Percentiles rank a stretch among this genome's conserved stretches.
phyloP scores from a whole-genome alignment of 495 filamentous ascomycete genomes.

The Daldinia childiae region DNA sequence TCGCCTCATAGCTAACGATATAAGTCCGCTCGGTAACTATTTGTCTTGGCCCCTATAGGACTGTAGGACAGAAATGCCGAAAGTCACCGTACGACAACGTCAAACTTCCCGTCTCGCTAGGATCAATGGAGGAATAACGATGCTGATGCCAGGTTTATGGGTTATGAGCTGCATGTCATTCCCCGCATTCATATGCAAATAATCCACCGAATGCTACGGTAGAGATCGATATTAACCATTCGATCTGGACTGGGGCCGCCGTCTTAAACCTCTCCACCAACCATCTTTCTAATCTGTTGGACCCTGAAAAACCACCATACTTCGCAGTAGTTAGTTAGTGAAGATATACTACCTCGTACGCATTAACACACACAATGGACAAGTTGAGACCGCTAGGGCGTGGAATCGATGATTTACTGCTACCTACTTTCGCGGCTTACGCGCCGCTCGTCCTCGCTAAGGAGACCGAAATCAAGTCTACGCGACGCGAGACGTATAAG shows the following conservation, averaged over 20 bases:
- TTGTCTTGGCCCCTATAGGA: neutral
- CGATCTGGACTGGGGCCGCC: too few species aligned
- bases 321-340: too few species aligned
- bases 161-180: constrained; percentile 7
- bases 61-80: constrained; percentile 21
- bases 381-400: constrained; percentile 52
- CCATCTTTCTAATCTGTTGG: neutral
- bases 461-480: constrained; percentile 49
- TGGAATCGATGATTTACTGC: constrained; percentile 44
- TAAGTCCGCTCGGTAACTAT: neutral
- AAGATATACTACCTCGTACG: neutral
- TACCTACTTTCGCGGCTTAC: constrained; percentile 52
- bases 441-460: constrained; percentile 47
- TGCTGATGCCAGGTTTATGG: constrained; percentile 8
- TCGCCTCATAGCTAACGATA: neutral
- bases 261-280: neutral
- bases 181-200: constrained; percentile 24
- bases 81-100: neutral
- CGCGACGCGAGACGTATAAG: constrained; percentile 40
- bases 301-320: neutral
- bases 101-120: constrained; percentile 24
- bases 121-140: constrained; percentile 7
- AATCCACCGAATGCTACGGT: neutral
- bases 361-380: constrained; percentile 40
- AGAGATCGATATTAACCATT: neutral